Conservation (phyloP, 495 filamentous ascomycete genomes). For the Podospora tetraspora region DNA sequence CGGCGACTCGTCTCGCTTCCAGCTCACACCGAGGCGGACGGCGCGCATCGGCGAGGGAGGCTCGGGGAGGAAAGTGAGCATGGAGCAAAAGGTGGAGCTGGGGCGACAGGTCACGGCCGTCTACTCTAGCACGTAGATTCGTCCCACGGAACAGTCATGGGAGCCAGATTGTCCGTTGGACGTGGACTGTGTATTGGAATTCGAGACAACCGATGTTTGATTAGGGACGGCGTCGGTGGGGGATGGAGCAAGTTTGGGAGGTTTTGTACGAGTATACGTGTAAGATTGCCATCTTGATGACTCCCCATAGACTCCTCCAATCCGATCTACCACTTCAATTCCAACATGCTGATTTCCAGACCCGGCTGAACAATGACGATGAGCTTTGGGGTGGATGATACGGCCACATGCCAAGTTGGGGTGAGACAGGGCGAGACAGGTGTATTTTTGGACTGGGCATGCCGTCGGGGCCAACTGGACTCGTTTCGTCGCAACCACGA, state of each 20-base stretch:
- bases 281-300: background rate
- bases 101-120: constrained; percentile 79
- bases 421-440: background rate
- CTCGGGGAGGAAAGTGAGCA: constrained; percentile 58
- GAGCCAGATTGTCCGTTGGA: background rate
- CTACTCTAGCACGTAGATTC: constrained; percentile 46
- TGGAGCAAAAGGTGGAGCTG: constrained; percentile 88
- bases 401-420: background rate
- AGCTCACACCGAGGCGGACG: constrained; percentile 74
- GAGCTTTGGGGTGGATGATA: background rate
- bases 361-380: background rate
- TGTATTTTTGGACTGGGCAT: background rate
- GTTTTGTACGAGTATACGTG: background rate
- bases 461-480: background rate
- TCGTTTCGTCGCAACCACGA: background rate
- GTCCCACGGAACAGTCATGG: background rate
- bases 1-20: constrained; percentile 66
- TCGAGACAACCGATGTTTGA: background rate
- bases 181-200: background rate
- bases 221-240: background rate
- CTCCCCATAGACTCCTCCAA: background rate
- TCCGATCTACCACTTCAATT: background rate
- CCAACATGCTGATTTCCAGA: background rate
- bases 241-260: background rate
- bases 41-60: constrained; percentile 58